These are phyloP conservation scores for Leptosphaerulina australis DNA, from an alignment of 2,329 filamentous ascomycete genomes.

Conservation along the genomic window DNA sequence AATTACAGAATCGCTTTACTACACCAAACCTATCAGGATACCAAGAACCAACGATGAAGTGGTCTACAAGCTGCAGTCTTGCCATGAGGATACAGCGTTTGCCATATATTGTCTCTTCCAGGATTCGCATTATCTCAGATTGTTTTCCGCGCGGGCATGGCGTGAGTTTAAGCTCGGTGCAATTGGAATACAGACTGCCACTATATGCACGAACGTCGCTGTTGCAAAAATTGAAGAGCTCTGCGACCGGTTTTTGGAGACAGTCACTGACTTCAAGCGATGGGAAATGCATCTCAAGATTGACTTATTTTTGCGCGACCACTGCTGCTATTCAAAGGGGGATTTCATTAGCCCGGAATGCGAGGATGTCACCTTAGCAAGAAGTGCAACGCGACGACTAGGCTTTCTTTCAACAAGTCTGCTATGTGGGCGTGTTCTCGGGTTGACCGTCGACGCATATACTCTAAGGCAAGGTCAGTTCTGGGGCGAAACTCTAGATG, in stretches of 20 bases:
- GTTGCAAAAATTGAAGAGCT: constrained; percentile 13
- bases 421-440: neutral
- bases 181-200: constrained; percentile 42
- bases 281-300: constrained; percentile 1
- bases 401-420: constrained; percentile 4
- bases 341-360: neutral
- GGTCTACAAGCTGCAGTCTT: constrained; percentile 15
- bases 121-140: constrained; percentile 37
- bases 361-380: constrained; percentile 5
- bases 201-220: constrained; percentile 42
- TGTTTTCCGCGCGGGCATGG: constrained; percentile 40
- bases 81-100: constrained; percentile 20
- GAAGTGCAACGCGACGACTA: neutral
- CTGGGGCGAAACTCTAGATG: neutral
- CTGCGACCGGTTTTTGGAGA: neutral
- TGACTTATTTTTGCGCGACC: neutral
- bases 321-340: neutral
- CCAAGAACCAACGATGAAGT: neutral
- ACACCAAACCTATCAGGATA: neutral
- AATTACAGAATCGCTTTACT: constrained; percentile 3
- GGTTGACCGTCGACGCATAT: too few species aligned
- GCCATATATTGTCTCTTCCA: constrained; percentile 37
- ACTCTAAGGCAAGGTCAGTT: too few species aligned
- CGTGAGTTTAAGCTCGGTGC: constrained; percentile 36
- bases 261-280: neutral